Percentiles rank a stretch among this genome's conserved stretches.
These are phyloP conservation scores for Sherardia arvensis DNA, from an alignment of 257 asterid genomes.

Conservation along the genomic window DNA sequence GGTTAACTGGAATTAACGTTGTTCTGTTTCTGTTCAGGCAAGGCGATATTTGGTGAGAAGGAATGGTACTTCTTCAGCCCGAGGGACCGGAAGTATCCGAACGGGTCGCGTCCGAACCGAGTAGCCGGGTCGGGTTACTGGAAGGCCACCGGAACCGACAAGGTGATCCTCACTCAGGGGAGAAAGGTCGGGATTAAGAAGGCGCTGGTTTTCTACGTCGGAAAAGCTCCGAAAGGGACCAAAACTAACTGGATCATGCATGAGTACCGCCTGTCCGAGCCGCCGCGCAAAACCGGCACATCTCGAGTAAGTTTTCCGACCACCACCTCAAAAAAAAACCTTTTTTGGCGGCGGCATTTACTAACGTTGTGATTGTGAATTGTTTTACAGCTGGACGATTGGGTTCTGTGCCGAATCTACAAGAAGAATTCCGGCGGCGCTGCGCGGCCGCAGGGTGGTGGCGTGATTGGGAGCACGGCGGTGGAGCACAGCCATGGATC, in stretches of 20 bases:
- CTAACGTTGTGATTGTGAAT: too few species aligned
- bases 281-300: slow-evolving; percentile 38
- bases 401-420: slow-evolving; percentile 76
- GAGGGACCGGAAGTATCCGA: slow-evolving; percentile 74
- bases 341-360: too few species aligned
- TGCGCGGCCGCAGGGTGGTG: slow-evolving; percentile 11
- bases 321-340: not conserved
- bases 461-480: not conserved
- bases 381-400: slow-evolving; percentile 50
- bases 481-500: slow-evolving; percentile 38
- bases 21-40: slow-evolving; percentile 20
- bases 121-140: slow-evolving; percentile 87
- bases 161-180: slow-evolving; percentile 47
- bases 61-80: slow-evolving; percentile 95
- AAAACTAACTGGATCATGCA: slow-evolving; percentile 97
- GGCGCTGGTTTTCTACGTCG: slow-evolving; percentile 77
- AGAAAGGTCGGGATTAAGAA: slow-evolving; percentile 83
- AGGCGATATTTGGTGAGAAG: slow-evolving; percentile 76
- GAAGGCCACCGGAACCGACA: slow-evolving; percentile 93
- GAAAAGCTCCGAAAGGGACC: slow-evolving; percentile 87
- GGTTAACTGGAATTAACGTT: not conserved
- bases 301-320: slow-evolving; percentile 27
- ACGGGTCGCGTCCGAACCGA: slow-evolving; percentile 81
- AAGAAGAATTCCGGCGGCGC: slow-evolving; percentile 53
- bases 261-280: slow-evolving; percentile 53